phyloP scores from a whole-genome alignment of 192 early-diverging fungal genomes.

The Gaertneriomyces sp. region DNA sequence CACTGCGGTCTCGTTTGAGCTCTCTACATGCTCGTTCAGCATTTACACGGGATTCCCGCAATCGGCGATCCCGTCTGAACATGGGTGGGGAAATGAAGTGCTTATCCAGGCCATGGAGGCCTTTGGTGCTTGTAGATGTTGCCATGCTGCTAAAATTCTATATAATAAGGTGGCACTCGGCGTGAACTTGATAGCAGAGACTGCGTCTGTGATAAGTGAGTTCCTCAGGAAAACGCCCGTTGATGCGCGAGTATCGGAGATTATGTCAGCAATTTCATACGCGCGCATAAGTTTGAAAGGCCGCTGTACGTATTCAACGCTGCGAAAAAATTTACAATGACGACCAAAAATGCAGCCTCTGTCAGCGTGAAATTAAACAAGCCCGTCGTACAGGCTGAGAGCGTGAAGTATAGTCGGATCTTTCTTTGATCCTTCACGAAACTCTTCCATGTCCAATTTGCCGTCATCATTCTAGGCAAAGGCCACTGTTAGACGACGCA shows the following conservation, averaged over 20 bases:
- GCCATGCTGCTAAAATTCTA: not conserved
- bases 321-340: no score
- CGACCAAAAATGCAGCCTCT: no score
- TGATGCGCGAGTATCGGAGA: no score
- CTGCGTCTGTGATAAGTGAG: no score
- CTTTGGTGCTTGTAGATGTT: constrained; percentile 1
- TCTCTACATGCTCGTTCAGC: constrained; percentile 36
- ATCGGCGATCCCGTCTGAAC: constrained; percentile 28
- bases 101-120: not conserved
- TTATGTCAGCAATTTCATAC: no score
- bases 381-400: constrained; percentile 79
- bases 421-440: constrained; percentile 79
- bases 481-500: not conserved
- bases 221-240: no score
- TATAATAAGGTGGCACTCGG: no score
- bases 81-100: constrained; percentile 20
- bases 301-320: no score
- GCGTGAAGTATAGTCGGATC: constrained; percentile 87
- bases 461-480: constrained; percentile 69
- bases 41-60: constrained; percentile 36
- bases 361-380: constrained; percentile 50
- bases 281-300: no score
- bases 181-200: no score
- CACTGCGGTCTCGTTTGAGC: constrained; percentile 36
- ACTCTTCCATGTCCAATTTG: constrained; percentile 77